A percentile compares a stretch with the other conserved stretches of the same genome.
Evolutionary conservation across 2,329 filamentous ascomycete genomes (phyloP).

Genomic region (Alternaria atra): DNA sequence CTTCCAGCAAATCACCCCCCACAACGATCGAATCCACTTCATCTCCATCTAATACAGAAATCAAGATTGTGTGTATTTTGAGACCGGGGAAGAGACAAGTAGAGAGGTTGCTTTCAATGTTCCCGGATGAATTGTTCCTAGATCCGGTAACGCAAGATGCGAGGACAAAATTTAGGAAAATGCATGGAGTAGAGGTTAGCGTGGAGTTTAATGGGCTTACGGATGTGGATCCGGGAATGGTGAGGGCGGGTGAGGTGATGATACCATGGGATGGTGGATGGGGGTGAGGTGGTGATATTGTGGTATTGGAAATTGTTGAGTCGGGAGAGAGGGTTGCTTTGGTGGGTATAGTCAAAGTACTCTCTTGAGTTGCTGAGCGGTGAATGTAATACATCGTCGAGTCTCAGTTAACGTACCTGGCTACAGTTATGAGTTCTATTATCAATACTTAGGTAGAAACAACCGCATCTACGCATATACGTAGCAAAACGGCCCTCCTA

Average conservation of each 20-base stretch:
- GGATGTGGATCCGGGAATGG: background rate
- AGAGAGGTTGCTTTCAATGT: constrained; percentile 58
- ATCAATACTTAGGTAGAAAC: background rate
- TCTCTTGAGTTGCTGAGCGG: background rate
- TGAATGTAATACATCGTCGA: background rate
- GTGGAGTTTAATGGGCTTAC: constrained; percentile 43
- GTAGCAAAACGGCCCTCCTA: constrained; percentile 59
- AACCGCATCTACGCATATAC: constrained; percentile 45
- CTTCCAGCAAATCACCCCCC: background rate
- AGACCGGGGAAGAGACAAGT: constrained; percentile 54
- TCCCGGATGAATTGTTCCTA: constrained; percentile 61
- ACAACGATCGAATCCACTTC: background rate
- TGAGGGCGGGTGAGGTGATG: background rate
- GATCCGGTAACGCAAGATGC: constrained; percentile 43
- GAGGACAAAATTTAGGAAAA: constrained; percentile 41
- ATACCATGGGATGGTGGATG: background rate
- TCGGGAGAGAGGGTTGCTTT: background rate
- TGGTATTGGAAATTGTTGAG: background rate
- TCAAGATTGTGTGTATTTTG: constrained; percentile 51
- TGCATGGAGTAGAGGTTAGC: constrained; percentile 45
- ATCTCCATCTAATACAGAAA: constrained; percentile 21
- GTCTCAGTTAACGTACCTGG: background rate
- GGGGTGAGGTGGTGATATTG: background rate
- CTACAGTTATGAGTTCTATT: background rate
- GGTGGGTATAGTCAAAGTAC: background rate